These are phyloP conservation scores for Balakata baccata DNA, from an alignment of 345 rosid genomes.

Conservation along the genomic window DNA sequence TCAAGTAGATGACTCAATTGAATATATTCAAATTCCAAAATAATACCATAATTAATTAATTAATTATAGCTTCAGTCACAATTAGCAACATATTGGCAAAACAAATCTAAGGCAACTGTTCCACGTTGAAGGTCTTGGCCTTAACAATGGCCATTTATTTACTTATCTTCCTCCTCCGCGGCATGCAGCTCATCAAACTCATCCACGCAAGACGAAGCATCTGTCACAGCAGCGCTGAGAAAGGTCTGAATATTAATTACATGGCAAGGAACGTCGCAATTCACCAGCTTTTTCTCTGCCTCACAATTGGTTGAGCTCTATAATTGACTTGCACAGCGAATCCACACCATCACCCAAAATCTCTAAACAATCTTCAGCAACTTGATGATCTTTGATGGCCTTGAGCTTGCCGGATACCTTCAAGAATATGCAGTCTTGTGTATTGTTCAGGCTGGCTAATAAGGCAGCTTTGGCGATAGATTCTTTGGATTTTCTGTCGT, in stretches of 20 bases:
- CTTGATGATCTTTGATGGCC: neutral
- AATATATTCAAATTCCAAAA: neutral
- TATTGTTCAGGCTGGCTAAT: neutral
- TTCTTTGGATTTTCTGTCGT: neutral
- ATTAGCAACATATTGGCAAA: neutral
- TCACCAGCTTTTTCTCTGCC: neutral
- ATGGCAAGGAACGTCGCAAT: neutral
- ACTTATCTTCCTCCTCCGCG: neutral
- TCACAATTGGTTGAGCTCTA: neutral
- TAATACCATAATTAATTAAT: neutral
- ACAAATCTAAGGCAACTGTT: neutral
- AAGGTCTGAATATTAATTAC: neutral
- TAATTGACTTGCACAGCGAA: neutral
- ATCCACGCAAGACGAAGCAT: neutral
- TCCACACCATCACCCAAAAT: neutral
- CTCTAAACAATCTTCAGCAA: constrained; percentile 1
- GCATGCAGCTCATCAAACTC: constrained; percentile 2
- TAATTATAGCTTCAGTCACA: neutral
- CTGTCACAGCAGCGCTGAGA: neutral
- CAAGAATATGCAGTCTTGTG: neutral
- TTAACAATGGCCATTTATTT: neutral
- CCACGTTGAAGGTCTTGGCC: constrained; percentile 1
- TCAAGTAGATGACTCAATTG: neutral
- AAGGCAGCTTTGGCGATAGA: neutral
- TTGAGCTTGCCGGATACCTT: neutral